Evolutionary conservation across 306 rosid species (phyloP).

Genomic region (Prinsepia uniflora): DNA sequence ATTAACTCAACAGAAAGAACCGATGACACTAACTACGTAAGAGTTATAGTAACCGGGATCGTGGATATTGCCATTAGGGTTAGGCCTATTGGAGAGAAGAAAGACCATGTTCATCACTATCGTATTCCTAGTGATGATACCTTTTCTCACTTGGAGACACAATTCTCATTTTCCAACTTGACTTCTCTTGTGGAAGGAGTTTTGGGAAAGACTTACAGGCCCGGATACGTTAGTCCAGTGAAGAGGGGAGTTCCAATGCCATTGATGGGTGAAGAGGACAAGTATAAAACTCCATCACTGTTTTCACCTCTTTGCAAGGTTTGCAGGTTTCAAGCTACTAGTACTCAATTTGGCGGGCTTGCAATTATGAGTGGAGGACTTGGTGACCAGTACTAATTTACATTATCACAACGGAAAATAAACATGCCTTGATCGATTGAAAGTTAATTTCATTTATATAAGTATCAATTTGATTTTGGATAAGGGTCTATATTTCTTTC

Average conservation of each 20-base stretch:
- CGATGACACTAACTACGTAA: conserved; percentile 47
- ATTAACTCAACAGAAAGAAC: no score
- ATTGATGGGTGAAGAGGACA: conserved; percentile 69
- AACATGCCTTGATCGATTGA: no score
- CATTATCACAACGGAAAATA: no score
- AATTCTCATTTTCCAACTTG: conserved; percentile 46
- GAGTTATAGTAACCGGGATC: conserved; percentile 51
- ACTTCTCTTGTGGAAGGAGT: conserved; percentile 61
- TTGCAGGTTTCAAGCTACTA: conserved; percentile 44
- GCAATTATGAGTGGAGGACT: conserved; percentile 22
- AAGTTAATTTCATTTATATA: no score
- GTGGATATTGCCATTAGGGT: conserved; percentile 56
- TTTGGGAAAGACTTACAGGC: conserved; percentile 68
- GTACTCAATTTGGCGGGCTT: conserved; percentile 29
- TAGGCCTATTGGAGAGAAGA: conserved; percentile 55
- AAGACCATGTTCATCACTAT: conserved; percentile 66
- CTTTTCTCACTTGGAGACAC: conserved; percentile 74
- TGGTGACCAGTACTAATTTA: conserved; percentile 36
- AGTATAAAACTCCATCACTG: conserved; percentile 49
- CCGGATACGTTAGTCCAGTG: conserved; percentile 61
- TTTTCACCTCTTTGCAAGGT: conserved; percentile 44
- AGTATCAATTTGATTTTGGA: no score
- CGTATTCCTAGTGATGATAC: conserved; percentile 53
- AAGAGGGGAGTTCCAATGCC: conserved; percentile 69
- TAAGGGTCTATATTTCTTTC: no score